phyloP scores from a whole-genome alignment of 164 flowering plant species.

The Taxillus chinensis region DNA sequence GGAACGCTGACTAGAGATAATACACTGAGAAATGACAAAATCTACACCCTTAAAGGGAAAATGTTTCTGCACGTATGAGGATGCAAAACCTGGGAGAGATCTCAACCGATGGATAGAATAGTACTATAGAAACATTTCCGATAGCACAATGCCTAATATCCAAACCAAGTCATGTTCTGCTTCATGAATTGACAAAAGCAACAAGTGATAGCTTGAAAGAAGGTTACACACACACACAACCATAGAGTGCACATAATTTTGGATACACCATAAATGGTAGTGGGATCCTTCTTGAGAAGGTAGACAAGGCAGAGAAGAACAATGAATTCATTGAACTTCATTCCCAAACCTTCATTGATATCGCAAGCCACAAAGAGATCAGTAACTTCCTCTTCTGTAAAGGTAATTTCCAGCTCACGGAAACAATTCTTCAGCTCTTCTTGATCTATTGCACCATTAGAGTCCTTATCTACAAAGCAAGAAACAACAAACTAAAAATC shows the following conservation, averaged over 20 bases:
- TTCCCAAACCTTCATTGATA: slow-evolving; percentile 61
- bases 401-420: slow-evolving; percentile 51
- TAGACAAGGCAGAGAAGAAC: slow-evolving; percentile 92
- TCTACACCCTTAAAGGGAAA: too few species aligned
- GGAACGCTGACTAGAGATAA: too few species aligned
- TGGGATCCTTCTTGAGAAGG: slow-evolving; percentile 72
- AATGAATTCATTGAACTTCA: slow-evolving; percentile 85
- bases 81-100: too few species aligned
- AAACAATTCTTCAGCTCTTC: slow-evolving; percentile 77
- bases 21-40: too few species aligned
- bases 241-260: background rate
- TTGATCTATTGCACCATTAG: slow-evolving; percentile 73
- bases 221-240: slow-evolving; percentile 1
- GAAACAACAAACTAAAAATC: background rate
- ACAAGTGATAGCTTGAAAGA: background rate
- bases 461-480: slow-evolving; percentile 56
- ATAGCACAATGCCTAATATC: too few species aligned
- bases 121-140: too few species aligned
- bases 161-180: background rate
- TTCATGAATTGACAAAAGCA: background rate
- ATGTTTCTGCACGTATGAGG: too few species aligned
- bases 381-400: slow-evolving; percentile 65
- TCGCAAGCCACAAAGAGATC: slow-evolving; percentile 89
- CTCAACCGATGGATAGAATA: too few species aligned
- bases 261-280: slow-evolving; percentile 59